Evolutionary conservation across 306 rosid species (phyloP).

Genomic region (Malus sylvestris): DNA sequence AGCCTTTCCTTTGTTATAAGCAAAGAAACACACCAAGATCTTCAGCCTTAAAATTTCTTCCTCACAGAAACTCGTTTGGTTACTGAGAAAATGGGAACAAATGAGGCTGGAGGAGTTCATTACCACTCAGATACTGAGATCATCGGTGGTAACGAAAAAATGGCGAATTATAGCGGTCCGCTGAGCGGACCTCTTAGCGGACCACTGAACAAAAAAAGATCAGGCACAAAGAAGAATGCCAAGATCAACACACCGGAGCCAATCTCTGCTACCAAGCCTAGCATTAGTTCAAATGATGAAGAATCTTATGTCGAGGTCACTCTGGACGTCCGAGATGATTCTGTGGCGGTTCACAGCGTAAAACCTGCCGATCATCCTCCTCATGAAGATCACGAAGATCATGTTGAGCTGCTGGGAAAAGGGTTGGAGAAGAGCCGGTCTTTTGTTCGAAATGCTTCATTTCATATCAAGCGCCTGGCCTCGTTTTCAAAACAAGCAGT

Average conservation of each 20-base stretch:
- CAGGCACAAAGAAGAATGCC: background rate
- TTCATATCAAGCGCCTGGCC: slow-evolving; percentile 24
- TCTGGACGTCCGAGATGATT: slow-evolving; percentile 34
- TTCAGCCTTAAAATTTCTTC: background rate
- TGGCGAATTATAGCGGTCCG: background rate
- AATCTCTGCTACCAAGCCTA: background rate
- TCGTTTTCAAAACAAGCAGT: slow-evolving; percentile 16
- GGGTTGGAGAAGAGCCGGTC: slow-evolving; percentile 19
- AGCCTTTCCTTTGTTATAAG: background rate
- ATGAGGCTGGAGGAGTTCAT: background rate
- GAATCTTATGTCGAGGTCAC: slow-evolving; percentile 35
- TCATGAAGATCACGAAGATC: background rate
- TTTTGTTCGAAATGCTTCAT: slow-evolving; percentile 26
- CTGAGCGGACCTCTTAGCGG: background rate
- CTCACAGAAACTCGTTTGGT: background rate
- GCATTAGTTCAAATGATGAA: background rate
- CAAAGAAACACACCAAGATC: background rate
- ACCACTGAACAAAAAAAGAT: background rate
- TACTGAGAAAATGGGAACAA: background rate
- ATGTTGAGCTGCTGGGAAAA: slow-evolving; percentile 26
- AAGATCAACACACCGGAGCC: background rate
- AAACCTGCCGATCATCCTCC: slow-evolving; percentile 13
- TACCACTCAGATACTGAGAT: background rate
- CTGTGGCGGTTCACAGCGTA: slow-evolving; percentile 40
- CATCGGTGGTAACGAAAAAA: background rate